Evolutionary conservation across 169 alveolate genomes (phyloP).

Genomic region (Plasmodium yoelii): DNA sequence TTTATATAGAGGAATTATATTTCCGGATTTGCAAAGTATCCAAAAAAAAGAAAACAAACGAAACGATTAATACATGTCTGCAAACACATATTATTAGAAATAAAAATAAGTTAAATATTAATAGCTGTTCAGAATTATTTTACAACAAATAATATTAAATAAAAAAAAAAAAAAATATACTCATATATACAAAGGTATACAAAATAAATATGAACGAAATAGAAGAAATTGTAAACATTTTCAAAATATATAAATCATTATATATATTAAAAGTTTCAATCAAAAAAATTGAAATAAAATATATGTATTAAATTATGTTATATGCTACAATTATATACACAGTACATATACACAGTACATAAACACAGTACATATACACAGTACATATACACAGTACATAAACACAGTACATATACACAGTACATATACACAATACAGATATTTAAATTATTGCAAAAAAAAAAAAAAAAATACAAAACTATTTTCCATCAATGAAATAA

Average conservation of each 20-base stretch:
- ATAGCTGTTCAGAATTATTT: not conserved
- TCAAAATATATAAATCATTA: too few species aligned
- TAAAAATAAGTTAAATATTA: not conserved
- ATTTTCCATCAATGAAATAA: too few species aligned
- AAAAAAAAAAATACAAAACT: too few species aligned
- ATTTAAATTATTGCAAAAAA: too few species aligned
- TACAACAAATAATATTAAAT: conserved; percentile 5
- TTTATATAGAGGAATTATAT: not conserved
- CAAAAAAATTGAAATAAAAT: too few species aligned
- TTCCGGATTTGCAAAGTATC: not conserved
- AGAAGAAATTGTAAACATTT: not conserved
- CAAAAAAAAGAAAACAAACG: too few species aligned
- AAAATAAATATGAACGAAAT: not conserved
- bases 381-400: too few species aligned
- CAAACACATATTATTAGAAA: conserved; percentile 12
- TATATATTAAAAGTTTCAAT: too few species aligned
- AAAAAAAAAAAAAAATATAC: conserved; percentile 1
- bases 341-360: too few species aligned
- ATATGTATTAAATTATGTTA: not conserved
- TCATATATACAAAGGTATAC: not conserved
- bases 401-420: too few species aligned
- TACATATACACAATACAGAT: too few species aligned
- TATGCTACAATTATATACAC: not conserved
- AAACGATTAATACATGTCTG: not conserved
- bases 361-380: too few species aligned